These are phyloP conservation scores for Fonsecaea multimorphosa DNA, from an alignment of 2,329 filamentous ascomycete genomes.

Conservation along the genomic window DNA sequence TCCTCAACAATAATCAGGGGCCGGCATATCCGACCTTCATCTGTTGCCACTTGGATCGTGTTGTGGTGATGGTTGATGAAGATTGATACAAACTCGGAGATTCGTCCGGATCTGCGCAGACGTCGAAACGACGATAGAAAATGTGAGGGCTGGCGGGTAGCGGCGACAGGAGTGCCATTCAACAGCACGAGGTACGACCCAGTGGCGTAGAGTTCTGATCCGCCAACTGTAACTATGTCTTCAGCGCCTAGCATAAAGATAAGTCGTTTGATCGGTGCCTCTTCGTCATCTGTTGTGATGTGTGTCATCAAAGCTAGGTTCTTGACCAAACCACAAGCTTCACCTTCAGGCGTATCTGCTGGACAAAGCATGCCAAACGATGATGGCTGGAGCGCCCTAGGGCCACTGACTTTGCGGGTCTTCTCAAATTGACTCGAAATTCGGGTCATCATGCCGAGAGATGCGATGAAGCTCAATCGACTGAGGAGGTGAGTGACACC, in stretches of 20 bases:
- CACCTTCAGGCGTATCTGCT: slow-evolving; percentile 96
- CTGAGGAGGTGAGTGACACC: slow-evolving; percentile 97
- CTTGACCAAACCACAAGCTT: slow-evolving; percentile 97
- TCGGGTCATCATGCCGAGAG: slow-evolving; percentile 98
- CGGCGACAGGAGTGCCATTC: slow-evolving; percentile 90
- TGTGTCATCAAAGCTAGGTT: slow-evolving; percentile 99
- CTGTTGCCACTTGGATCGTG: slow-evolving; percentile 92
- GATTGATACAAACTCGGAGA: slow-evolving; percentile 96
- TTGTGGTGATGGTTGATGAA: slow-evolving; percentile 93
- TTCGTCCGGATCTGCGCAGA: slow-evolving; percentile 84
- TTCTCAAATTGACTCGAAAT: slow-evolving; percentile 99
- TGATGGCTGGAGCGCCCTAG: slow-evolving; percentile 92
- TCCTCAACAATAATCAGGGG: slow-evolving; percentile 96
- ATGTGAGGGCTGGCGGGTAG: slow-evolving; percentile 82
- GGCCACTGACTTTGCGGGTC: slow-evolving; percentile 93
- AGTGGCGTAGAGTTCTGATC: slow-evolving; percentile 82
- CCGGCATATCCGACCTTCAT: slow-evolving; percentile 94
- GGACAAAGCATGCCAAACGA: slow-evolving; percentile 98
- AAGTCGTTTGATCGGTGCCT: slow-evolving; percentile 84
- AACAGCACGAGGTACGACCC: slow-evolving; percentile 91
- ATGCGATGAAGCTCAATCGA: slow-evolving; percentile 92
- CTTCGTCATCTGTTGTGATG: slow-evolving; percentile 95
- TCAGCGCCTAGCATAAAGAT: slow-evolving; percentile 86
- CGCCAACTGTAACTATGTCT: slow-evolving; percentile 78
- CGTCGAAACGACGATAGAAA: slow-evolving; percentile 86